Evolutionary conservation across 225 moss, liverwort and hornwort species (phyloP), one percentile per base, ranked within the genome.

Genomic region (Rhytidiadelphus loreus): DNA sequence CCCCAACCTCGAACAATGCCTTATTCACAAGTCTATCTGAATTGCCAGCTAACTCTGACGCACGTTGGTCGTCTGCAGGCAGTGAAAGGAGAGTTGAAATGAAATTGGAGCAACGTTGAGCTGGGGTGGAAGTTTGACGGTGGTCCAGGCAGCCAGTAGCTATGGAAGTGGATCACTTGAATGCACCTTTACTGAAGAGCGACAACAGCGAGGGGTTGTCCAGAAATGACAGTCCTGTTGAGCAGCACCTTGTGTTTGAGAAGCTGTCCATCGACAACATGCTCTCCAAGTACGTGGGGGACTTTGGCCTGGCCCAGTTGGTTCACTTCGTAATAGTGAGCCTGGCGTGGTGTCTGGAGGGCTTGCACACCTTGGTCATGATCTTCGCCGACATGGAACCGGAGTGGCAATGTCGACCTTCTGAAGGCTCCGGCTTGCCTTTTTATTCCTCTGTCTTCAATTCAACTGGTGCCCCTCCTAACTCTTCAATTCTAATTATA

Each of bases 301-400:
- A 97, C 74, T 97, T 97, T 46, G 95, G 97, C 35, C 69, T 86
- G 79, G 96, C 93, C 44, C 97, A 96, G 83, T 91, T 95, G 23
- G 85, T 93, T 46, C 97, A 97, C 89, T 96, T 97, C 77, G 90
- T 93, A 17, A 59, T 95, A 68, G 97, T 96, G 41, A 95, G 97
- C 55, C 83, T 94, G 37, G 96, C 97, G 13, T 97, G 96, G 96
- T 93, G 90, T 30, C 61, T 95, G 70, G 96, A 96, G 84, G 95
- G 93, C 37, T 62, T 95, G 85, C 92, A 95, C 56, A 86, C 91
- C 33, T 69, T 97, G 87, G 96, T 93, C 41, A 95, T 94, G 90
- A 94, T 97, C 56, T 97, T 97, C 80, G 94, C 94, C 33, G 97
- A 97, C 87, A 90, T 90, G 33, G 87, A 90, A 62, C 97, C 97